Percentiles rank a stretch among this genome's conserved stretches.
Evolutionary conservation across 2,329 filamentous ascomycete species (phyloP).

Genomic region (Talaromyces piceae): DNA sequence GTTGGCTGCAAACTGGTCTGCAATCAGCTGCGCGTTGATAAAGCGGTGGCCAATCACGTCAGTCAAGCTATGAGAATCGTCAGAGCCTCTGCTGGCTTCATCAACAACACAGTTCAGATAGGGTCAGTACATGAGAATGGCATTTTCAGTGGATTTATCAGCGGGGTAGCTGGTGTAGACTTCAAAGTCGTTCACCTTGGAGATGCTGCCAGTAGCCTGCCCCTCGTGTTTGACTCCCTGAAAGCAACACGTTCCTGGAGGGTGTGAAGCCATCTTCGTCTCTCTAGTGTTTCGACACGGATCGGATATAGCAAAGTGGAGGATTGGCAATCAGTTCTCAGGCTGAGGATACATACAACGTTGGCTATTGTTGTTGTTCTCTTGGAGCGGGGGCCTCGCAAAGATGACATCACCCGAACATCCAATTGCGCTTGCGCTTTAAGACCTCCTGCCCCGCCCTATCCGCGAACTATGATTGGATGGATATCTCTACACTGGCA

Average conservation of each 20-base stretch:
- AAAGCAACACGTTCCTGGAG: slow-evolving; percentile 7
- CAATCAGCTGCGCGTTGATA: slow-evolving; percentile 52
- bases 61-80: slow-evolving; percentile 32
- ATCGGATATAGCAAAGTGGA: too few relatives aligned
- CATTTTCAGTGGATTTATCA: slow-evolving; percentile 40
- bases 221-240: slow-evolving; percentile 35
- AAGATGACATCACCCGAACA: background rate
- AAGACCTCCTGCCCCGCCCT: too few relatives aligned
- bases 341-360: background rate
- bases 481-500: background rate
- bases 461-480: background rate
- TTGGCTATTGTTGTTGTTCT: background rate
- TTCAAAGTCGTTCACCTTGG: slow-evolving; percentile 33
- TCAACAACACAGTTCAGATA: background rate
- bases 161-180: slow-evolving; percentile 44
- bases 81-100: too few relatives aligned
- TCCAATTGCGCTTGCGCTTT: background rate
- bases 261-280: slow-evolving; percentile 6
- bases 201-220: slow-evolving; percentile 30
- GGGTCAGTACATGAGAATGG: slow-evolving; percentile 36
- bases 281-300: too few relatives aligned
- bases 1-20: slow-evolving; percentile 62
- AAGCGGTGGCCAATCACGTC: slow-evolving; percentile 49
- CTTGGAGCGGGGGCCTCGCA: background rate
- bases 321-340: too few relatives aligned